Evolutionary conservation across 257 asterid species (phyloP).

Genomic region (Solanum etuberosum): DNA sequence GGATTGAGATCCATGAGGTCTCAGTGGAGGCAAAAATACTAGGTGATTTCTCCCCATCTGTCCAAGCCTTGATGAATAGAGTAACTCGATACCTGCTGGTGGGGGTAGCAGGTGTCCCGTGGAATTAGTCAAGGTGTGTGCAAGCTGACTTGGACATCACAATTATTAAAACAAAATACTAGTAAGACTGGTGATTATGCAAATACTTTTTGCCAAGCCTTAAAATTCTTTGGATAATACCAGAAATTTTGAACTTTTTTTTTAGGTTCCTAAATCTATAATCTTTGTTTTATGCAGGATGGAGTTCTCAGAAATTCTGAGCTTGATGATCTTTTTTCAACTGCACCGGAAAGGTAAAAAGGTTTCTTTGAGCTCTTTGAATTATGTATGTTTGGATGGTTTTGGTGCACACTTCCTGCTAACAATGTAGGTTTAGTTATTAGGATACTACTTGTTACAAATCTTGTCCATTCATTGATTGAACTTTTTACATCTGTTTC

Average conservation of each 20-base stretch:
- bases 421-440: neutral
- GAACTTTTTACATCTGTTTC: neutral
- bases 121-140: neutral
- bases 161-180: neutral
- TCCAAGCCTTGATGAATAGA: neutral
- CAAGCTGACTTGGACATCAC: neutral
- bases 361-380: neutral
- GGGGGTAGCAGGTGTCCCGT: neutral
- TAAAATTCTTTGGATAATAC: neutral
- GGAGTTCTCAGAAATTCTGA: conserved; percentile 69
- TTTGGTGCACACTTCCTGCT: neutral
- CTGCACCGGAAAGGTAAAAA: conserved; percentile 85
- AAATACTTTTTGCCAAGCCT: neutral
- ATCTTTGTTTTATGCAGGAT: conserved; percentile 53
- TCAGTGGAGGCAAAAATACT: neutral
- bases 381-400: neutral
- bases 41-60: neutral
- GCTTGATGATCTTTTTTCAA: conserved; percentile 88
- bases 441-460: neutral
- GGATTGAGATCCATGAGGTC: neutral
- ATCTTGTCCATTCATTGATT: neutral
- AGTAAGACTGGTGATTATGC: neutral
- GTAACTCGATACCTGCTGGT: neutral
- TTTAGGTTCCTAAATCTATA: neutral
- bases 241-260: neutral